Base-by-base conservation (phyloP, 345 rosid species). In the Melastoma malabathricum region DNA sequence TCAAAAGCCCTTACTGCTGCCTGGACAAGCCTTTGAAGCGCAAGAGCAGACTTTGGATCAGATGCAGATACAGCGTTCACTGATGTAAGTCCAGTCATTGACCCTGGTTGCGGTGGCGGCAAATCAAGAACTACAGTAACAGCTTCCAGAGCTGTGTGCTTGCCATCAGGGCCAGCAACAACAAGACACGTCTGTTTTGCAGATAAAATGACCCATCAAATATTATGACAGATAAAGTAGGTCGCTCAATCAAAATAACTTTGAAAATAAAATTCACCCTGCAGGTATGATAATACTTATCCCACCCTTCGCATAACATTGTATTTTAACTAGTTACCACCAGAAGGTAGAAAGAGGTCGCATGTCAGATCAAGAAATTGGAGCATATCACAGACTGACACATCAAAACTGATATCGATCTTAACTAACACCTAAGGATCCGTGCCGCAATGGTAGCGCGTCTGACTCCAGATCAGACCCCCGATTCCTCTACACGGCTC, bases 381-480 rank as follows among this genome's bases (percentile, higher is more conserved):
- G 1, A 1, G 6, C 38, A 29, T 29, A 2, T 29, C 9, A 29
- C 9, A 1, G 38, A 29, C 5, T 29, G 6, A 29, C 38, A 5
- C 38, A 10, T 29, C 38, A 29, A 29, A 29, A 29, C 38, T 10
- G 5, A 29, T 29, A 2, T 29, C 8, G 38, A 29, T 29, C 38
- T 29, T 29, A n/a, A n/a, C n/a, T n/a, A n/a, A n/a, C n/a, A n/a
- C n/a, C n/a, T n/a, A 0, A 13, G 94, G 94, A 81, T 79, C 82
- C 75, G 88, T 79, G 94, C 88, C 92, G 88, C 92, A 88, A 88
- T 80, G 97, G 88, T 84, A 80, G 97, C 86, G 84, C 88, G 90
- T 82, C 90, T 80, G 92, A 80, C 92, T 80, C 94, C 88, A 78
- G 86, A 80, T 84, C 88, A 82, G 86, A 88, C 85, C 89, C 79